Evolutionary conservation across 2,329 filamentous ascomycete species (phyloP), one percentile per base, ranked within the genome.

Genomic region (Fusarium sp.): DNA sequence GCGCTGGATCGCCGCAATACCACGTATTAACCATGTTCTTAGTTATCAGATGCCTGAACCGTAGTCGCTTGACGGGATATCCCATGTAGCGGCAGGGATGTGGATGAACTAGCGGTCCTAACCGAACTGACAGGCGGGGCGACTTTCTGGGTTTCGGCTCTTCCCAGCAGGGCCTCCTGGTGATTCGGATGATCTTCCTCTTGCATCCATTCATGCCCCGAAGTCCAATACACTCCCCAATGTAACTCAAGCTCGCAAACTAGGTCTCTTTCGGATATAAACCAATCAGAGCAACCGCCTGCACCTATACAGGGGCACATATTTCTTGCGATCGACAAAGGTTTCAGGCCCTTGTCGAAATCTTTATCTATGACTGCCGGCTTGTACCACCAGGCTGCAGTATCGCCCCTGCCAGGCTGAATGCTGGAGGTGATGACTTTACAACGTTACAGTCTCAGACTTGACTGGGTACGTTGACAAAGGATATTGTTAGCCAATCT

Each of bases 101-200:
- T 32, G 65, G 58, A 45, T 59, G 62, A 57, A 43, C 69, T 72
- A 71, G 65, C 59, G 66, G 67, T 70, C 69, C 47, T 49, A 72
- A 59, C 69, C 69, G 60, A 70, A 70, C 60, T 71, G 69, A 70
- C 65, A 72, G 69, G 69, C 61, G 69, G 69, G 64, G 45, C 51
- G 40, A 48, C 30, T 25, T 32, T 51, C 48, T 57, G 51, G 29
- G 40, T 48, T 66, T 66, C 54, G 67, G 63, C 63, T 71, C 54
- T 53, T 67, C 22, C 22, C 24, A 41, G 38, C 62, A 52, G 43
- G 46, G 52, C 25, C 25, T 67, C 49, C 51, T 51, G 54, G 49
- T 53, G 49, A 49, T 65, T 63, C 53, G 58, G 45, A 43, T 64
- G 53, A 70, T 71, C 57, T 61, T 49, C 56, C 52, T 54, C 58